Evolutionary conservation across 2,329 filamentous ascomycete genomes (phyloP).

Genomic region (Cadophora sp.): DNA sequence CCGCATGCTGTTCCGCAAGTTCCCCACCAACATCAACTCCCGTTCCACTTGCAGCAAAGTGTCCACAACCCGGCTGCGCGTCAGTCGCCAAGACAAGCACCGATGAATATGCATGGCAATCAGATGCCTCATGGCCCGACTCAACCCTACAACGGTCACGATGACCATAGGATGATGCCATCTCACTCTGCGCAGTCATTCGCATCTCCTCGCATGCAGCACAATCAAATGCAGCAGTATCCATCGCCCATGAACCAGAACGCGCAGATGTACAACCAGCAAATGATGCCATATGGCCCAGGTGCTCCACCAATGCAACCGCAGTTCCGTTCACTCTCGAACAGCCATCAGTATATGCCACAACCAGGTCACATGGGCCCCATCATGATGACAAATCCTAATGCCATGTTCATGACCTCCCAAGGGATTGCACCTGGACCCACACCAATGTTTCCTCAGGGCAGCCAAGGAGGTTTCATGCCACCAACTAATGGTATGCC

Average conservation of each 20-base stretch:
- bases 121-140: constrained; percentile 73
- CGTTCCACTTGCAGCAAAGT: constrained; percentile 80
- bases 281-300: constrained; percentile 69
- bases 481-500: constrained; percentile 60
- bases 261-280: constrained; percentile 75
- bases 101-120: constrained; percentile 78
- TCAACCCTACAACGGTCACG: constrained; percentile 73
- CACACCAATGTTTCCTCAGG: constrained; percentile 87
- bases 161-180: constrained; percentile 86
- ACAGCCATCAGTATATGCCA: constrained; percentile 74
- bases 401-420: constrained; percentile 76
- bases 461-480: constrained; percentile 68
- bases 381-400: constrained; percentile 83
- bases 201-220: constrained; percentile 80
- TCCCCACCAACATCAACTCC: constrained; percentile 83
- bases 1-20: constrained; percentile 74
- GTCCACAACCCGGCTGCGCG: constrained; percentile 66
- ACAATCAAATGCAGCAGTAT: constrained; percentile 72
- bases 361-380: constrained; percentile 76
- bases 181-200: constrained; percentile 84
- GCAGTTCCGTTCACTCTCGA: constrained; percentile 73
- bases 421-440: constrained; percentile 72
- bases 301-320: constrained; percentile 72
- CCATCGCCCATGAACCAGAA: constrained; percentile 75
- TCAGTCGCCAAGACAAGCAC: constrained; percentile 62